These are phyloP conservation scores for Kuraishia molischiana DNA, from an alignment of 805 yeast genomes.

Conservation along the genomic window DNA sequence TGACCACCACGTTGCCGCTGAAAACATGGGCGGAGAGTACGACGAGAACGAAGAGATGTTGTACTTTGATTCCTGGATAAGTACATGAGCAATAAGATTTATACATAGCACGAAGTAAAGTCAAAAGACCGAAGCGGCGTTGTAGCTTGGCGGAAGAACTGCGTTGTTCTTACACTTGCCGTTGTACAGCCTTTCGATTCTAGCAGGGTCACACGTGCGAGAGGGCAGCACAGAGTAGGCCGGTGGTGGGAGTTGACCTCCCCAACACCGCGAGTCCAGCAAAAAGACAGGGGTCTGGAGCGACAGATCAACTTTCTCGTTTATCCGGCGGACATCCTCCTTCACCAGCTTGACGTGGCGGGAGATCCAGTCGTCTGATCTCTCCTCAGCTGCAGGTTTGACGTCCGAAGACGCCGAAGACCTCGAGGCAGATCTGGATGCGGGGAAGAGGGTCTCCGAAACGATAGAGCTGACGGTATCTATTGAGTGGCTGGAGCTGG, in stretches of 20 bases:
- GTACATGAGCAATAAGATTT: background rate
- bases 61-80: slow-evolving; percentile 20
- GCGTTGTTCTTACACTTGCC: background rate
- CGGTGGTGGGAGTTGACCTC: slow-evolving; percentile 14
- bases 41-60: slow-evolving; percentile 10
- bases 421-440: background rate
- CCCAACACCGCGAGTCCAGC: slow-evolving; percentile 10
- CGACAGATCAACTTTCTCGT: slow-evolving; percentile 13
- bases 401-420: slow-evolving; percentile 3
- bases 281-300: slow-evolving; percentile 11
- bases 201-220: slow-evolving; percentile 2
- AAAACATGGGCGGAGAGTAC: slow-evolving; percentile 7
- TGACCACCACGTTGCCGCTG: slow-evolving; percentile 19
- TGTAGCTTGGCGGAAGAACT: slow-evolving; percentile 3
- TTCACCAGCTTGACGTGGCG: slow-evolving; percentile 2
- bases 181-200: background rate
- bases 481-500: background rate
- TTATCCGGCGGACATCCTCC: slow-evolving; percentile 6
- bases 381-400: background rate
- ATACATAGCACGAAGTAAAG: slow-evolving; percentile 1
- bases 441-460: background rate
- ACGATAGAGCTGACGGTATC: background rate
- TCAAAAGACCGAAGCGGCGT: slow-evolving; percentile 12
- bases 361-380: background rate
- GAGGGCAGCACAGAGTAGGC: slow-evolving; percentile 4